Conservation (phyloP, 2,329 filamentous ascomycete genomes). For the Paraphoma sp. region DNA sequence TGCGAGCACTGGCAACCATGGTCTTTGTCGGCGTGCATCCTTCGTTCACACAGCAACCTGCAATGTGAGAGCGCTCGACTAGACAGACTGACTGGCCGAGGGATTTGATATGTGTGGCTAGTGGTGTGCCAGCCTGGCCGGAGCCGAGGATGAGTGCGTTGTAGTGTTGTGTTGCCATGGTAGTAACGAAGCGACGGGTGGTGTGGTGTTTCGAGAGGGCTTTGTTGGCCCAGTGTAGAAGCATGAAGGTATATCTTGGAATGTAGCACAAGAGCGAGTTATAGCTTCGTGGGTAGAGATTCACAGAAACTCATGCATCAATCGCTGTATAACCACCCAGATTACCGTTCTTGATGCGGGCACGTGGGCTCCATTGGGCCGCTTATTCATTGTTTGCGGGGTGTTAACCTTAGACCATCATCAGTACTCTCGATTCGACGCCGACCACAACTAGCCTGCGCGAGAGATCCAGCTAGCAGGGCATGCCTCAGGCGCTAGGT, state of each 20-base stretch:
- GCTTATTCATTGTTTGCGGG: background rate
- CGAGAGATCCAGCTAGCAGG: background rate
- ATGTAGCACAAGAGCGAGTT: background rate
- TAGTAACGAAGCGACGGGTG: background rate
- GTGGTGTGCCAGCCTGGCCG: slow-evolving; percentile 60
- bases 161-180: slow-evolving; percentile 31
- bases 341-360: too few species aligned
- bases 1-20: slow-evolving; percentile 60
- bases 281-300: background rate
- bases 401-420: background rate
- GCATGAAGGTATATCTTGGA: background rate
- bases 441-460: too few species aligned
- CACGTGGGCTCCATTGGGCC: background rate
- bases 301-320: background rate
- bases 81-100: slow-evolving; percentile 55
- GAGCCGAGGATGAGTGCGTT: slow-evolving; percentile 60
- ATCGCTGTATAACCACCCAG: background rate
- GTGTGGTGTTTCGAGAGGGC: background rate
- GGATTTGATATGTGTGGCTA: slow-evolving; percentile 56
- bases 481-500: background rate
- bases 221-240: background rate
- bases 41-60: slow-evolving; percentile 63
- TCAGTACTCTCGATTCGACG: background rate
- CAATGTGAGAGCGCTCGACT: slow-evolving; percentile 58
- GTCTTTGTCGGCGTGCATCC: slow-evolving; percentile 66